A percentile compares a stretch with the other conserved stretches of the same genome.
Evolutionary conservation across 2,329 filamentous ascomycete genomes (phyloP).

Genomic region (Cordyceps fumosorosea): DNA sequence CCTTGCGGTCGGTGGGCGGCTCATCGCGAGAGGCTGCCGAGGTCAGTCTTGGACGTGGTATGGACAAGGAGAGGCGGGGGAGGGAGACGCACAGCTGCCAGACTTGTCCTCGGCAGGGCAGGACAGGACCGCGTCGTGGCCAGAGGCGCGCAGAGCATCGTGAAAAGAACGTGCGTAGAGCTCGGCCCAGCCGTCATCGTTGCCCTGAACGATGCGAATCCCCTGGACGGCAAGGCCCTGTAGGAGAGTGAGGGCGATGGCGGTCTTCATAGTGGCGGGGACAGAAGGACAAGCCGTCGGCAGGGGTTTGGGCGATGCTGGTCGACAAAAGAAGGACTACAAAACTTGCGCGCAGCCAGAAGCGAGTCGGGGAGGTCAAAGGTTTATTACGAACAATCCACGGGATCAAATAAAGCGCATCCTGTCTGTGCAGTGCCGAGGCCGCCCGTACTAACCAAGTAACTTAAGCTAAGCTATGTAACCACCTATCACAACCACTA

Average conservation of each 20-base stretch:
- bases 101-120: conserved; percentile 61
- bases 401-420: no score
- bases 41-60: not conserved
- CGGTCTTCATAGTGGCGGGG: not conserved
- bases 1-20: conserved; percentile 28
- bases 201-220: conserved; percentile 52
- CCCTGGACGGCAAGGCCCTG: conserved; percentile 23
- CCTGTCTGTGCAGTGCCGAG: no score
- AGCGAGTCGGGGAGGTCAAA: no score
- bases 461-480: no score
- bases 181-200: conserved; percentile 72
- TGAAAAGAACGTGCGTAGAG: conserved; percentile 57
- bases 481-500: no score
- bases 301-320: no score
- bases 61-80: no score
- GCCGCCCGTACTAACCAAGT: no score
- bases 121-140: conserved; percentile 57
- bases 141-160: conserved; percentile 45
- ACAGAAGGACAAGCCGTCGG: no score
- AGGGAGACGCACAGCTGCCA: conserved; percentile 36
- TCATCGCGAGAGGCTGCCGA: not conserved
- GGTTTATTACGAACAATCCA: no score
- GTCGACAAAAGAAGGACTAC: no score
- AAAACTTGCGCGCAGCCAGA: no score
- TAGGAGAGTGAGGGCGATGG: not conserved